Conservation (phyloP, 345 rosid genomes). For the Bruguiera gymnorhiza region DNA sequence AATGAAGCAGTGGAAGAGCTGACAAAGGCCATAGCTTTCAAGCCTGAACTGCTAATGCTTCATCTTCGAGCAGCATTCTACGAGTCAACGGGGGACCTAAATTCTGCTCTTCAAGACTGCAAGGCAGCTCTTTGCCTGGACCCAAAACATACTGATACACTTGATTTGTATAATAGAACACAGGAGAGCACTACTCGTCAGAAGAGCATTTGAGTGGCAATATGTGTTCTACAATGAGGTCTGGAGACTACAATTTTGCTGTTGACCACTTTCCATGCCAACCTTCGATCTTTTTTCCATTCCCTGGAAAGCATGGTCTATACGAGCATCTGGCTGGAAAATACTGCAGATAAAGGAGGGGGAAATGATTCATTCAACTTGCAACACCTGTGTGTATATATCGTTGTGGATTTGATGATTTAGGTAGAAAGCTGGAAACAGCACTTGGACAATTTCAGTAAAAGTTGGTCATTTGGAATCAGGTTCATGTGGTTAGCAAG, state of each 20-base stretch:
- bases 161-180: constrained; percentile 67
- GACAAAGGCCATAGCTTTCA: constrained; percentile 79
- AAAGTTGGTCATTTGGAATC: constrained; percentile 2
- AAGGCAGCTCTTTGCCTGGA: constrained; percentile 93
- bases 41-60: constrained; percentile 82
- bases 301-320: background rate
- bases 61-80: constrained; percentile 94
- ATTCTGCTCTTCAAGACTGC: constrained; percentile 67
- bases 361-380: no score
- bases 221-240: constrained; percentile 1
- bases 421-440: constrained; percentile 2
- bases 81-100: constrained; percentile 69
- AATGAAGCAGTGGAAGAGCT: constrained; percentile 83
- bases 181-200: constrained; percentile 38
- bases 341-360: no score
- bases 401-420: constrained; percentile 9
- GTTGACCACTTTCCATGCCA: background rate
- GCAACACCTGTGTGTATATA: constrained; percentile 4
- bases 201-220: constrained; percentile 28
- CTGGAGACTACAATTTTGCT: background rate
- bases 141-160: constrained; percentile 68
- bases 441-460: background rate
- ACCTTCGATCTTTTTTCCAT: background rate
- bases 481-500: background rate
- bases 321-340: no score